A percentile compares a stretch with the other conserved stretches of the same genome.
Evolutionary conservation across 108 stramenopile species (phyloP).

Genomic region (Aurantiochytrium sp.): DNA sequence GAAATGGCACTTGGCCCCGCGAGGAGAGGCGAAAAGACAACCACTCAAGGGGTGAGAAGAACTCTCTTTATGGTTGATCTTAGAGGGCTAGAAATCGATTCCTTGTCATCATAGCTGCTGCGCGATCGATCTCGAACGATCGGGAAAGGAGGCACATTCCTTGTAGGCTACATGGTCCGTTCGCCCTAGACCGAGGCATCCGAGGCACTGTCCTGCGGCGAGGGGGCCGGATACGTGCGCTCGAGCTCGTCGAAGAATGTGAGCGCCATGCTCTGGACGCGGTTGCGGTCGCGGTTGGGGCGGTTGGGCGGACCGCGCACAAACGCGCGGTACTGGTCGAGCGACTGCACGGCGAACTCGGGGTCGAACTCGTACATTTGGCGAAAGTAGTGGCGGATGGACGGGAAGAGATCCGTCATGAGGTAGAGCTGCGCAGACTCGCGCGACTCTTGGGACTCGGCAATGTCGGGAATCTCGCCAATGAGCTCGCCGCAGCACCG

Average conservation of each 20-base stretch:
- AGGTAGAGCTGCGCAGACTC: not conserved
- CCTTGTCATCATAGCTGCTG: too few species aligned
- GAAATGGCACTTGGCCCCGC: too few species aligned
- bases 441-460: not conserved
- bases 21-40: too few species aligned
- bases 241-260: not conserved
- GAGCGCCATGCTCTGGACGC: not conserved
- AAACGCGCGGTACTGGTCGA: not conserved
- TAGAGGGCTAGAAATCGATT: too few species aligned
- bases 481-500: not conserved
- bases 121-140: too few species aligned
- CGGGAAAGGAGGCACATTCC: too few species aligned
- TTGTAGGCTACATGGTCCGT: too few species aligned
- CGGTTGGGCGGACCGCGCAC: not conserved
- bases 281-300: not conserved
- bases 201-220: too few species aligned
- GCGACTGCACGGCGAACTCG: not conserved
- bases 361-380: not conserved
- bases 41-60: too few species aligned
- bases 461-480: not conserved
- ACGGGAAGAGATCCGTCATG: not conserved
- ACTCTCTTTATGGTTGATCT: too few species aligned
- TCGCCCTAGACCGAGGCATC: too few species aligned
- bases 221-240: not conserved
- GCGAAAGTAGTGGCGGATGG: conserved; percentile 3